Conservation (phyloP, 2,329 filamentous ascomycete species). For the Nothophoma quercina region DNA sequence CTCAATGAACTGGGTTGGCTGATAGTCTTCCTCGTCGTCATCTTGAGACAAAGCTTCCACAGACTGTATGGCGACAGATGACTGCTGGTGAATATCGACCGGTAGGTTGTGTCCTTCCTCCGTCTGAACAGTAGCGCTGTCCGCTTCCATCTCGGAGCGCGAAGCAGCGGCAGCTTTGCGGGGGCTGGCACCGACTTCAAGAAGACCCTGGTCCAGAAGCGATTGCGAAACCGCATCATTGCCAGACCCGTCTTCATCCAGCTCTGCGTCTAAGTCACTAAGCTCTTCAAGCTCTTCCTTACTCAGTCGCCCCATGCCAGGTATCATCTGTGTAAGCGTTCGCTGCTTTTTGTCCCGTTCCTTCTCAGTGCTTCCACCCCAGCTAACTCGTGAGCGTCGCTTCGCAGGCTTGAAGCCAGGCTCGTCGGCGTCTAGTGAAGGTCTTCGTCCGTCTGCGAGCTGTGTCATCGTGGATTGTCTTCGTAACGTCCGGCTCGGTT, state of each 20-base stretch:
- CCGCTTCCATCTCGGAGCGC: background rate
- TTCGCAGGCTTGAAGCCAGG: conserved; percentile 36
- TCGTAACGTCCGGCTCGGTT: conserved; percentile 24
- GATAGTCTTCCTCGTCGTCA: conserved; percentile 33
- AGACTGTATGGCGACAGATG: background rate
- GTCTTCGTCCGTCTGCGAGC: conserved; percentile 35
- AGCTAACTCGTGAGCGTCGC: conserved; percentile 29
- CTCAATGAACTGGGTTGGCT: conserved; percentile 40
- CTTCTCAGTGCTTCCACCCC: conserved; percentile 25
- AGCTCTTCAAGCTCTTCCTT: conserved; percentile 16
- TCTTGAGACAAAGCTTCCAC: background rate
- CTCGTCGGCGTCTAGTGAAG: conserved; percentile 26
- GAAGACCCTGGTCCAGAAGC: conserved; percentile 27
- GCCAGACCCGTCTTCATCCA: conserved; percentile 20
- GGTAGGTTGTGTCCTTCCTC: background rate
- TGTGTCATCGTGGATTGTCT: conserved; percentile 50
- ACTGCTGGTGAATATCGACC: background rate
- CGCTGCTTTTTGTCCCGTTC: conserved; percentile 34
- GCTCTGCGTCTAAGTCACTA: conserved; percentile 26
- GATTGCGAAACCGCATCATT: conserved; percentile 24
- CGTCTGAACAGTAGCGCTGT: background rate
- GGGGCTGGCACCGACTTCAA: background rate
- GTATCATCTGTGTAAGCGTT: conserved; percentile 48
- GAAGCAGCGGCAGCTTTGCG: background rate
- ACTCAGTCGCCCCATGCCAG: conserved; percentile 28